Base-by-base conservation (phyloP, 352 stramenopile genomes). In the Phytophthora quininea region DNA sequence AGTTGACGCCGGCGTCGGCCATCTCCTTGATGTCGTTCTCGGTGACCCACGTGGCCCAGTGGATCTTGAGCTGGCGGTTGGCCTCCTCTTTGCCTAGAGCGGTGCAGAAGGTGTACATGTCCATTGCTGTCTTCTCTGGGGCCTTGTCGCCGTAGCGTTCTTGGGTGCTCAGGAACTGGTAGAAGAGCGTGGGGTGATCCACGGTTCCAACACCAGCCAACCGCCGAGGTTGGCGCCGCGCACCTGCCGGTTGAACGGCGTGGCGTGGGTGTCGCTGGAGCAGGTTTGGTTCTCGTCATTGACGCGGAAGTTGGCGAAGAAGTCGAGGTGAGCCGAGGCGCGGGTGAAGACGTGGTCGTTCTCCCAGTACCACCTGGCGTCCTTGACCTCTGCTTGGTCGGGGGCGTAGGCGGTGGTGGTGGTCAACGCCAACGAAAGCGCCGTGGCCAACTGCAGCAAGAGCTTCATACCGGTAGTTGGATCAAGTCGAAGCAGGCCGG, bases 161-260 rank as follows among this genome's bases (percentile, higher is more conserved):
- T 38, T 91, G 77, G 4, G 80, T 92, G 45, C 87, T 84, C 12
- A 98, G 62, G 77, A 98, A 98, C 69, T 99, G 95, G 76, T 98
- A 98, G 76, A 98, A 99, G 32, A 99, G 71, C 55, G 79, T 91
- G 30, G 96, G 11, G 95, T 98, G 69, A 99, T 96, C 95, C 95
- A 99, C 11, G 93, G 94, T 74, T 99, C 96, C 29, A 99, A 80
- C 24, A 99, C 96, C 73, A 99, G 88, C 91, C 91, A 98, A 19
- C 95, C 95, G 33, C 95, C 96, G 9, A 99, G 81, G 68, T 98
- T 98, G 35, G 93, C 93, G 14, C 94, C 94, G 46, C 93, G 91
- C 50, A 98, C 74, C 62, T 96, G 85, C 43, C 60, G 75, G 73
- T 92, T 96, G 68, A 90, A 96, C 10, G 82, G 84, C 37, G 78